Evolutionary conservation across 2,329 filamentous ascomycete species (phyloP), one percentile per base, ranked within the genome.

Genomic region (Pestalotiopsis fici): DNA sequence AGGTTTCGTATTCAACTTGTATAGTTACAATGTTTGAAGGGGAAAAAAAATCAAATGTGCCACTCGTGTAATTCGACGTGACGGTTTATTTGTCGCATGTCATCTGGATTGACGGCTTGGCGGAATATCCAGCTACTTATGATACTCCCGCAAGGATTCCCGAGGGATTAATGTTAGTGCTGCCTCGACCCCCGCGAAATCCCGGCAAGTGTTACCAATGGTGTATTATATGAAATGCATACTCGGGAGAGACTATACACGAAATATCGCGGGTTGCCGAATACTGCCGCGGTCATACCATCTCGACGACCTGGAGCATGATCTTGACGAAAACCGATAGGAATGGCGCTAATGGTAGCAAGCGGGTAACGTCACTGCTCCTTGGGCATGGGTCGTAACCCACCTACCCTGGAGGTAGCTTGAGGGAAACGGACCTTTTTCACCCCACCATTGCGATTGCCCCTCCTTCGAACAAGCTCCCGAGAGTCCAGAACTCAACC

Each of bases 321-420:
- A 18, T 25, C 47, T 54, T 15, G 43, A 64, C 61, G 47, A 55
- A 64, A 64, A 64, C 28, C 61, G 50, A 64, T 64, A 55, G 61
- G 61, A 64, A 54, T 6, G 47, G 12, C 43, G 31, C 47, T 64
- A 55, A 64, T 35, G 11, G 27, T 39, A 43, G 59, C 18, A 25
- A 25, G 47, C 27, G 61, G 61, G 47, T 54, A 64, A 64, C 61
- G 61, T 64, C 61, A 64, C 61, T 64, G 61, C 23, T 43, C 35
- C 59, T 21, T 35, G 7, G 7, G 31, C 31, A 7, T 35, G 31
- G 31, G 23, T 61, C 21, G 27, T 61, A 23, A 39, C 59, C n/a
- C 35, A 35, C 25, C 28, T 61, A 35, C 27, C 25, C 27, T 60
- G 59, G 27, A n/a, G 28, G 31, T n/a, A 35, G 59, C 27, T 35